Evolutionary conservation across 2,329 filamentous ascomycete species (phyloP), one percentile per base, ranked within the genome.

Genomic region (Ophiobolus disseminans): DNA sequence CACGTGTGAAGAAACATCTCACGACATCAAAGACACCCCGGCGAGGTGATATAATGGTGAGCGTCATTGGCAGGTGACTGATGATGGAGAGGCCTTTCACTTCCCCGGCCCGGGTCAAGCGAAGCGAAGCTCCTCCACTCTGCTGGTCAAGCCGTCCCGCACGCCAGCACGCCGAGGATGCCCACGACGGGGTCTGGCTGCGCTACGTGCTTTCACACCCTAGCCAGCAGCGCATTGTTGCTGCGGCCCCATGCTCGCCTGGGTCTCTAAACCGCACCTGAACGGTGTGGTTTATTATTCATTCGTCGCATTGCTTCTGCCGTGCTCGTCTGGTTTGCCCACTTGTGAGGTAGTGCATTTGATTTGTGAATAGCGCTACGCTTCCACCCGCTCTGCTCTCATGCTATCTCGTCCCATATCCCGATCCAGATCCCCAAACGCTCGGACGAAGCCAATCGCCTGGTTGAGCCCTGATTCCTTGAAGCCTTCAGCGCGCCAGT

Each of bases 361-460:
- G 50, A 55, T 58, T 58, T 62, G 50, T 63, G 60, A 60, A 66
- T 69, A 70, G 68, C 67, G 68, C n/a, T n/a, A n/a, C n/a, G n/a
- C 65, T 66, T 58, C 62, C 65, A 59, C 54, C 62, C 56, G 57
- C 63, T 67, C 65, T 63, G 60, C 66, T 65, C 66, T 67, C 60
- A 65, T 66, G 62, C 65, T 59, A 57, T 63, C 42, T 58, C 65
- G 63, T 65, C 62, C 64, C 66, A 65, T 66, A 59, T 66, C 65
- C 68, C 71, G 69, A 74, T 74, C 69, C 68, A 73, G 72, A 74
- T 71, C 66, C 65, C 58, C 57, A 57, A 65, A 68, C 65, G 72
- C 72, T 73, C 66, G 69, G 72, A 73, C 72, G 65, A 69, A 67
- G 68, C 69, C 70, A 66, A 72, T 71, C 69, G 63, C 71, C 70